Base-by-base conservation (phyloP, 768 basidiomycete species). In the Amanita subjunquillea region DNA sequence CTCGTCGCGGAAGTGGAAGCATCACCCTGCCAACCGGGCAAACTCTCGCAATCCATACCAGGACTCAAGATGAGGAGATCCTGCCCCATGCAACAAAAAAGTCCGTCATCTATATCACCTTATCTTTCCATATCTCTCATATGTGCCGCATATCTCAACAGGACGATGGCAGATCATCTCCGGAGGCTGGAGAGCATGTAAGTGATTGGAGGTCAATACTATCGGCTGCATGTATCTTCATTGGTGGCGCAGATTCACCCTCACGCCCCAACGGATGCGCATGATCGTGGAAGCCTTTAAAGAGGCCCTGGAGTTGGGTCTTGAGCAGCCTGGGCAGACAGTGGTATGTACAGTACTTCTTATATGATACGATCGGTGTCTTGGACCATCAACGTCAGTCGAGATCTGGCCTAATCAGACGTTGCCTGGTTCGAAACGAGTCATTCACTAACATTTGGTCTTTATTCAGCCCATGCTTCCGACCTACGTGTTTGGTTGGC, bases 281-380 rank as follows among this genome's bases (percentile, higher is more conserved):
- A 95, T 94, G 81, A 96, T 98, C 62, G 92, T 94, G 23, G 91
- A 96, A 64, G 88, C 94, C 0, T 93, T 99, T 74, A 83, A 91
- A 64, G 94, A 97, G 44, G 82, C 88, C 1, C 77, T 99, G 25
- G 93, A 96, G 61, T 68, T 79, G 23, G 96, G 96, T 12, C 72
- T 99, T 47, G 72, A 85, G 58, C 86, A 94, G 67, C 75, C 77
- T 23, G 79, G 82, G 20, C 89, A 97, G 71, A 74, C 87, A 36
- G 93, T 98, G 68, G 95, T 95, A 66, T 60, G 92, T 81, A 51
- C 52, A 39, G n/a, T 25, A 36, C 39, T 58, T 42, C 23, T 39
- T 22, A 7, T 13, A n/a, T 3, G 20, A 7, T 30, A 23, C 30
- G 38, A 25, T 30, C 7, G 25, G 48, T 15, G 32, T 22, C 15